Base-by-base conservation (phyloP, 495 filamentous ascomycete species). In the Podospora pseudocomata region DNA sequence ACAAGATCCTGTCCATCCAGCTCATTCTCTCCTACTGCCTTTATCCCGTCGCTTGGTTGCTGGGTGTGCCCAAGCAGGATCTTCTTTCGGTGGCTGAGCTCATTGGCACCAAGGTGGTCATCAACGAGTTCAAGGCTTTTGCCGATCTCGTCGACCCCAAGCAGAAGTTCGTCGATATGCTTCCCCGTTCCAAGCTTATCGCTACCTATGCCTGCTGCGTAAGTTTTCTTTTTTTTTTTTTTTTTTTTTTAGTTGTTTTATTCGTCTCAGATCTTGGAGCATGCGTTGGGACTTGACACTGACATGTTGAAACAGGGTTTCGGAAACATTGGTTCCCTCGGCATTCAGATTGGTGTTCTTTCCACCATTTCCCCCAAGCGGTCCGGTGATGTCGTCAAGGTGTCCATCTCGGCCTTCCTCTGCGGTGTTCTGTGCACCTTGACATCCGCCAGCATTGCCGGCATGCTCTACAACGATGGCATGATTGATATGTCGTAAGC, bases 141-240 rank as follows among this genome's bases (percentile, higher is more conserved):
- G 77, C 16, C 32, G 19, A 39, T 4, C 66, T 78, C 4, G 94
- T 90, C 70, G 92, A 93, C 73, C 82, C 87, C 34, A 13, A 49
- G 39, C 78, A 78, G 20, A 82, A 92, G 65, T 94, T 73, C 63
- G 67, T 77, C 5, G 71, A 74, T 11, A 81, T 97, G 67, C 87
- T 86, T 11, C 77, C 86, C 11, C 91, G 93, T 54, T 91, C 90
- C 7, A 85, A 83, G 32, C 84, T 89, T 67, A 93, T 98, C 72
- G 93, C 93, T 19, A 94, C 90, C 0, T 98, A 97, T 96, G 69
- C 94, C 90, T 61, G 88, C 91, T 19, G 85, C 94, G 39, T 90
- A 90, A 72, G 94, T 97, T 65, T 28, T 26, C 4, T 18, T 13
- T 23, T 23, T 23, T 1, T 1, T 23, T 23, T 0, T 23, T 23